Conservation (phyloP, 2,329 filamentous ascomycete species). For the Calonectria leucothoes region DNA sequence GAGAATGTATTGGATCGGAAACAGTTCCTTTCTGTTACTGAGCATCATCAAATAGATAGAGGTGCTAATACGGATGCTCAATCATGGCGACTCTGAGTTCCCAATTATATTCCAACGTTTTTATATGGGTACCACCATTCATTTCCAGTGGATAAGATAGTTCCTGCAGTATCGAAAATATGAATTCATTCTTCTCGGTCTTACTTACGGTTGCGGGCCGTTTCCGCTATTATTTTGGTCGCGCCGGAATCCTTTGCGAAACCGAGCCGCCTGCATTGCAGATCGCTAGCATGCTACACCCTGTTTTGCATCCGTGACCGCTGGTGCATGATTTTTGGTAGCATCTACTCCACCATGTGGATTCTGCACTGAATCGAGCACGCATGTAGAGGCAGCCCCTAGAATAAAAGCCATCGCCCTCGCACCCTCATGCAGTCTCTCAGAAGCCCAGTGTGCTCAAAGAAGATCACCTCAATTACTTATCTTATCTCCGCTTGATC, state of each 20-base stretch:
- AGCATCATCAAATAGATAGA: no score
- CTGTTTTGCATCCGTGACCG: background rate
- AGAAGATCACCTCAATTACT: background rate
- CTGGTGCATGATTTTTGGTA: background rate
- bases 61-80: no score
- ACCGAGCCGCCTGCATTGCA: background rate
- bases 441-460: background rate
- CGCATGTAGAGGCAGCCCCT: background rate
- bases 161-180: no score
- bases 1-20: no score
- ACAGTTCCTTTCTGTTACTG: no score
- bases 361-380: background rate
- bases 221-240: background rate
- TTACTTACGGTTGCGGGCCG: background rate
- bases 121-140: no score
- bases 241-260: background rate
- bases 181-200: background rate
- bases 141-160: no score
- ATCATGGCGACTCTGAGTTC: no score
- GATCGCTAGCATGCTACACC: background rate
- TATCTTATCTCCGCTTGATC: background rate
- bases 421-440: no score
- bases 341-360: background rate
- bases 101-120: no score
- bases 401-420: background rate